phyloP scores from a whole-genome alignment of 106 monocot genomes.

The Allium fistulosum region DNA sequence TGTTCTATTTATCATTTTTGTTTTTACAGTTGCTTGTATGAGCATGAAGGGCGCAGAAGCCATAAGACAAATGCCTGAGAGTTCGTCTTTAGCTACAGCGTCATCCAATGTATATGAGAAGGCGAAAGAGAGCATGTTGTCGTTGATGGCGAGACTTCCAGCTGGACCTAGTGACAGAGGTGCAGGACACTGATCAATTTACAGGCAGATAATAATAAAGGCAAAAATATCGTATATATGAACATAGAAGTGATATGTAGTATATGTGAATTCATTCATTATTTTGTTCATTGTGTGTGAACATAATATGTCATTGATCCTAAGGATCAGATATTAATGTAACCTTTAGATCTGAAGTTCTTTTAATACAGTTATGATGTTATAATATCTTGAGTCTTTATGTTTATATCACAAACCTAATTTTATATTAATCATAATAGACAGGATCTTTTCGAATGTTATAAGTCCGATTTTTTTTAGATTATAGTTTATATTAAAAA shows the following conservation, averaged over 20 bases:
- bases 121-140: conserved; percentile 8
- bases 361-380: too few relatives aligned
- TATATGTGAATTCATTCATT: too few relatives aligned
- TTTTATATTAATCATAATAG: too few relatives aligned
- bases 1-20: background rate
- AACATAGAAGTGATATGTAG: background rate
- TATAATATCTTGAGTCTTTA: too few relatives aligned
- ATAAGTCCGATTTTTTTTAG: too few relatives aligned
- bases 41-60: conserved; percentile 1
- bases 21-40: background rate
- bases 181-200: conserved; percentile 4
- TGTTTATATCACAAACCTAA: too few relatives aligned
- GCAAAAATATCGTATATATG: background rate
- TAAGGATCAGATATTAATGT: too few relatives aligned
- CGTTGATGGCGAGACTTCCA: conserved; percentile 20
- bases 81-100: background rate
- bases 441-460: too few relatives aligned
- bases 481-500: too few relatives aligned
- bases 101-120: background rate
- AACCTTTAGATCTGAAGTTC: too few relatives aligned
- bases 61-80: conserved; percentile 5
- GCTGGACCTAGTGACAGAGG: conserved; percentile 14
- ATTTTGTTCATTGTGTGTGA: too few relatives aligned
- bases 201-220: background rate
- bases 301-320: too few relatives aligned